Base-by-base conservation (phyloP, 805 yeast species). In the Brettanomyces sp. region DNA sequence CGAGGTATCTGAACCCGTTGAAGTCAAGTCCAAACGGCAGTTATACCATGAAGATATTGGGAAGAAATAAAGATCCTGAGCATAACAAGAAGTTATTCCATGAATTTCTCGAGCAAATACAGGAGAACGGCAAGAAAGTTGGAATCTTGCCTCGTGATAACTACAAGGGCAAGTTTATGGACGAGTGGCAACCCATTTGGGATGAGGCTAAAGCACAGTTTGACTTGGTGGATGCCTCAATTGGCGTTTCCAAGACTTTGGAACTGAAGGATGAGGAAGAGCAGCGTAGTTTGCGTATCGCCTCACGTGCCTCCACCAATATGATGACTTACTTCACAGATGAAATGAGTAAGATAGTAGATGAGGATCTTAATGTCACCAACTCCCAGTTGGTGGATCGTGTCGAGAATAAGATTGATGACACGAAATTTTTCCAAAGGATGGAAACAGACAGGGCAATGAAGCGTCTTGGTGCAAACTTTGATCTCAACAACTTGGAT, bases 301-400 rank as follows among this genome's bases (percentile, higher is more conserved):
- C 98, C 2, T 70, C 95, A 13, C 83, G 80, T 60, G 76, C 91
- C 5, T 80, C 91, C 1, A 77, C 79, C 25, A 84, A 81, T 39
- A 75, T 90, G 70, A 84, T 90, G 86, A 81, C 81, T 54, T 74
- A 75, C 47, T 82, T 91, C 65, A 80, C 89, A 37, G 88, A 90
- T 58, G 95, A 89, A 59, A 85, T 91, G 89, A 82, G 87, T 58
- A 76, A 75, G 45, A 76, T 84, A 44, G 85, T 91, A 33, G 98
- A 91, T 63, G 95, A 89, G 57, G 97, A 89, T 55, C 66, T 75
- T 49, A 81, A 79, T 53, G 77, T 88, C 37, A 68, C 91, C 32
- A 88, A 91, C 64, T 68, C 77, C 4, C 78, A 80, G 57, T 64
- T 91, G 43, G 75, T 88, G 47, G 93, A 87, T 51, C 75, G 73